phyloP scores from a whole-genome alignment of 192 early-diverging fungal genomes.

The Mortierella antarctica region DNA sequence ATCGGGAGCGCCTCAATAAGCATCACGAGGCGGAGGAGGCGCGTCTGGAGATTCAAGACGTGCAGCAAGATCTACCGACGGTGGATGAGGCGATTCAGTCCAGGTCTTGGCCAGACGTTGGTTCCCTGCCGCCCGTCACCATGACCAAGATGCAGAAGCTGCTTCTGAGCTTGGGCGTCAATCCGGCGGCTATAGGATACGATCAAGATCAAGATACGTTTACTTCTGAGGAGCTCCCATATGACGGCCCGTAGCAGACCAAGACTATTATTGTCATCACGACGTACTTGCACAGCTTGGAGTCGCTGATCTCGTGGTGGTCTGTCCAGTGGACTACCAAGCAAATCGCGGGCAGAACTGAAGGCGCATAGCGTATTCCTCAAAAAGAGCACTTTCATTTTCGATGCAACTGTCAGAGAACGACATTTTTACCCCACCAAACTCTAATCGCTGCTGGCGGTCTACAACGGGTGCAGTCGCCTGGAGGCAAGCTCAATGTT shows the following conservation, averaged over 20 bases:
- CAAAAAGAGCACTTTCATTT: no score
- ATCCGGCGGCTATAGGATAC: constrained; percentile 29
- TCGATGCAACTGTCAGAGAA: no score
- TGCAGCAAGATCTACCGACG: constrained; percentile 37
- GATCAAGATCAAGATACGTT: constrained; percentile 38
- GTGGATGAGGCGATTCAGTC: constrained; percentile 34
- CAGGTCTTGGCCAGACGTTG: neutral
- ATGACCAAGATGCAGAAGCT: constrained; percentile 37
- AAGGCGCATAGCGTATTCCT: no score
- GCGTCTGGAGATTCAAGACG: constrained; percentile 27
- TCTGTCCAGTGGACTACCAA: neutral
- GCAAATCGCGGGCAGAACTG: no score
- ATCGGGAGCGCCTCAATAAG: neutral
- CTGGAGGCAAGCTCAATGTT: no score
- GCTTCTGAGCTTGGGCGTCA: constrained; percentile 17
- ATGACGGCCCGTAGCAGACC: neutral
- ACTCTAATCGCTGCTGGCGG: no score
- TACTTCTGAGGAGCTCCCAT: constrained; percentile 4
- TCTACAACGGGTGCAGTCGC: no score
- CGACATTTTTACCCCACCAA: neutral
- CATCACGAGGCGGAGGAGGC: constrained; percentile 18
- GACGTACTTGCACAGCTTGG: neutral
- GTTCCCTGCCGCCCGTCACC: neutral
- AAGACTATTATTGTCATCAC: neutral
- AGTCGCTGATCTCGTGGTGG: neutral